phyloP scores from a whole-genome alignment of 345 rosid species.

The Euphorbia tirucalli region DNA sequence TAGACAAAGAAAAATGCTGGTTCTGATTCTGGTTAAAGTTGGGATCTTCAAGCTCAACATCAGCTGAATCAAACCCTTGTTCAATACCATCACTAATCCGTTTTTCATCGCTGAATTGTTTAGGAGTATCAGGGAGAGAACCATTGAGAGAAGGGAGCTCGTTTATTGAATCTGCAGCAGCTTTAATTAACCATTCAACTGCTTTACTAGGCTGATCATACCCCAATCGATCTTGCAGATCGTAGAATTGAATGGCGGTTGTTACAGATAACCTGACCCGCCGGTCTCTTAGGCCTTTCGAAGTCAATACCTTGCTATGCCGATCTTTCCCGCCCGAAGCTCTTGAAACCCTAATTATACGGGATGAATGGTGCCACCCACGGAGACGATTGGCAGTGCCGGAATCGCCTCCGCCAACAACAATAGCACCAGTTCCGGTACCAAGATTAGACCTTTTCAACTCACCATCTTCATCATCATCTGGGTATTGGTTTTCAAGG shows the following conservation, averaged over 20 bases:
- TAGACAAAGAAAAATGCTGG: conserved; percentile 62
- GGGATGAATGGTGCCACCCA: conserved; percentile 68
- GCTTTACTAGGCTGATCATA: conserved; percentile 98
- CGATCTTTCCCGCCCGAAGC: conserved; percentile 98
- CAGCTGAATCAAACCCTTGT: conserved; percentile 53
- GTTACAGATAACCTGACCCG: conserved; percentile 84
- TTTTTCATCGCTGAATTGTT: conserved; percentile 63
- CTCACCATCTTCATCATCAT: conserved; percentile 54
- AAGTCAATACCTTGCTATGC: conserved; percentile 96
- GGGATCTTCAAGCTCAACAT: conserved; percentile 49
- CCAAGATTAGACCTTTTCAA: conserved; percentile 36
- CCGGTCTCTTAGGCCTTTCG: conserved; percentile 85
- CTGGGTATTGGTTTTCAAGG: conserved; percentile 37
- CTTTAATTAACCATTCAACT: conserved; percentile 92
- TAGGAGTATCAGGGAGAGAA: conserved; percentile 58
- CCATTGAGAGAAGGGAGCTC: conserved; percentile 82
- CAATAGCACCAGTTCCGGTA: conserved; percentile 21
- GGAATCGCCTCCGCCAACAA: conserved; percentile 10
- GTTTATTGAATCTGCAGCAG: conserved; percentile 70
- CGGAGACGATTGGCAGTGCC: conserved; percentile 40
- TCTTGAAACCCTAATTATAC: conserved; percentile 94
- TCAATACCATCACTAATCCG: conserved; percentile 40
- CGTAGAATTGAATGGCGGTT: conserved; percentile 93
- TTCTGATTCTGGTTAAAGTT: conserved; percentile 45
- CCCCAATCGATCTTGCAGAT: conserved; percentile 90